A percentile compares a stretch with the other conserved stretches of the same genome.
These are phyloP conservation scores for Ceratobasidium sp. DNA, from an alignment of 1,284 basidiomycete species.

Conservation along the genomic window DNA sequence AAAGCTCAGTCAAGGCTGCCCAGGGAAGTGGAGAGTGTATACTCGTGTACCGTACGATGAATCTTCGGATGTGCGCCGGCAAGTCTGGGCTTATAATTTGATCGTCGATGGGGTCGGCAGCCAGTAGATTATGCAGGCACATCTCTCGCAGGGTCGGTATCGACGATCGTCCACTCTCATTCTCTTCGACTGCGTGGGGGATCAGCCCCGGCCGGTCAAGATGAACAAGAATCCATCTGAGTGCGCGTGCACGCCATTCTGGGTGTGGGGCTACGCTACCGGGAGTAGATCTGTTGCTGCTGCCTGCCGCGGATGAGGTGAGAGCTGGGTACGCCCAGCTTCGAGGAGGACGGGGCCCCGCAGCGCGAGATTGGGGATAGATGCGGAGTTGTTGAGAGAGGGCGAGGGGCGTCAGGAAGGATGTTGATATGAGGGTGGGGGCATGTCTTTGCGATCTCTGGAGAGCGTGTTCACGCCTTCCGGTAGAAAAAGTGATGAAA, in stretches of 20 bases:
- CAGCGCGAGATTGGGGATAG: slow-evolving; percentile 21
- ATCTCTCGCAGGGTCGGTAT: slow-evolving; percentile 41
- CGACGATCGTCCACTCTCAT: background rate
- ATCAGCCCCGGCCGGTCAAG: slow-evolving; percentile 23
- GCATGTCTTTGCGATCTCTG: slow-evolving; percentile 21
- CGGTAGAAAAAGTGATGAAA: background rate
- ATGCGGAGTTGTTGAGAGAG: slow-evolving; percentile 19
- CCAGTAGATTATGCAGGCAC: slow-evolving; percentile 13
- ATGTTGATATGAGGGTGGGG: slow-evolving; percentile 12
- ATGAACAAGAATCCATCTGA: slow-evolving; percentile 28
- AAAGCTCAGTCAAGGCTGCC: slow-evolving; percentile 13
- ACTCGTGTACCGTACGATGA: slow-evolving; percentile 6
- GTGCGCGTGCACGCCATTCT: slow-evolving; percentile 34
- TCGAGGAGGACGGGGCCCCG: slow-evolving; percentile 34
- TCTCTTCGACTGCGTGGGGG: slow-evolving; percentile 22
- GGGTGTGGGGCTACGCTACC: slow-evolving; percentile 1
- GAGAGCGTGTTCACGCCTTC: slow-evolving; percentile 32
- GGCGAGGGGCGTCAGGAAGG: slow-evolving; percentile 22
- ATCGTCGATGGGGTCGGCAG: slow-evolving; percentile 11
- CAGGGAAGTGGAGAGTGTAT: slow-evolving; percentile 39
- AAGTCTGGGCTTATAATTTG: slow-evolving; percentile 19
- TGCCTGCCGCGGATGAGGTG: background rate
- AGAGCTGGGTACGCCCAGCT: slow-evolving; percentile 32
- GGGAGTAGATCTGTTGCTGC: background rate
- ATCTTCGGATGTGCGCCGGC: slow-evolving; percentile 32